Percentiles rank a stretch among this genome's conserved stretches.
Evolutionary conservation across 2,329 filamentous ascomycete genomes (phyloP).

Genomic region (Aspergillus unguis): DNA sequence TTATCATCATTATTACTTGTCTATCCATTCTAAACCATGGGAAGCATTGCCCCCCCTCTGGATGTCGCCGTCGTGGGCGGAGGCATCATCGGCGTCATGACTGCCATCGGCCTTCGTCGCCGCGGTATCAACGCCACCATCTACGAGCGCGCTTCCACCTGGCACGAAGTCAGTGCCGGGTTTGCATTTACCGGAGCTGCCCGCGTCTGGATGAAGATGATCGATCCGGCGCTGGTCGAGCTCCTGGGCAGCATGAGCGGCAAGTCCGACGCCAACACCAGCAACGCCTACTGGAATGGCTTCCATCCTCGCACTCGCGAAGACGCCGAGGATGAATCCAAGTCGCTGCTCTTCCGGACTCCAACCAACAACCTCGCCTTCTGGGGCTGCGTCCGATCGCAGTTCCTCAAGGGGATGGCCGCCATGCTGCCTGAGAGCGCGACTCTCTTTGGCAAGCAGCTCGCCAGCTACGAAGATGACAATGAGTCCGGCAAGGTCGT

Average conservation of each 20-base stretch:
- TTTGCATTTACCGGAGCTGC: slow-evolving; percentile 3
- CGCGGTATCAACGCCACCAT: slow-evolving; percentile 1
- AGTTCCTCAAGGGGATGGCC: not conserved
- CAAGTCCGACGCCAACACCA: not conserved
- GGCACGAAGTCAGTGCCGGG: slow-evolving; percentile 5
- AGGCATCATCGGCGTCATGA: slow-evolving; percentile 10
- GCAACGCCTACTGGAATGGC: not conserved
- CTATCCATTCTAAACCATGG: not conserved
- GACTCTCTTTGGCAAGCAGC: slow-evolving; percentile 33
- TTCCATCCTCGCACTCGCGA: not conserved
- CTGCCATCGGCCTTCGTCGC: slow-evolving; percentile 2
- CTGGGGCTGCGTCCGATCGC: not conserved
- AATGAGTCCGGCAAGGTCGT: slow-evolving; percentile 17
- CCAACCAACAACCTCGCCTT: not conserved
- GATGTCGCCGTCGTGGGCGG: slow-evolving; percentile 10
- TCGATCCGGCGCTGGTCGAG: slow-evolving; percentile 2
- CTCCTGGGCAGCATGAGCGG: slow-evolving; percentile 2
- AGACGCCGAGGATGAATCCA: not conserved
- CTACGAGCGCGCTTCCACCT: slow-evolving; percentile 1
- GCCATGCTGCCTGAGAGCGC: slow-evolving; percentile 17
- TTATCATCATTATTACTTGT: not conserved
- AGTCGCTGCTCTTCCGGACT: not conserved
- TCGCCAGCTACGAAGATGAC: slow-evolving; percentile 29
- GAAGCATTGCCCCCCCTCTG: not conserved
- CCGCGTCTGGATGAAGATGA: not conserved